phyloP scores from a whole-genome alignment of 768 basidiomycete genomes.

The Sarcodon aspratus region DNA sequence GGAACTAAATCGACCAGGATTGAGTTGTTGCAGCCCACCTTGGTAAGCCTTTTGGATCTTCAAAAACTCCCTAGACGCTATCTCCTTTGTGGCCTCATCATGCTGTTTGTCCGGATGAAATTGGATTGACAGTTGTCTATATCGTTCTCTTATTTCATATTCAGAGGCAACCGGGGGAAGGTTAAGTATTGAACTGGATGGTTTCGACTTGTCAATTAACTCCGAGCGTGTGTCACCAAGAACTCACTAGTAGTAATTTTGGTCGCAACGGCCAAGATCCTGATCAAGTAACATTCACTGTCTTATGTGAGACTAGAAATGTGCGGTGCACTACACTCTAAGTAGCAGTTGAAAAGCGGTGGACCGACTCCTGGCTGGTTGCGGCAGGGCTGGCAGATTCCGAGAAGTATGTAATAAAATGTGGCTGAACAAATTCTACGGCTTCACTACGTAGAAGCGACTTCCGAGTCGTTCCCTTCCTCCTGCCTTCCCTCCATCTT shows the following conservation, averaged over 20 bases:
- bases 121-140: slow-evolving; percentile 58
- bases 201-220: not conserved
- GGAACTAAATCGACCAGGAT: slow-evolving; percentile 10
- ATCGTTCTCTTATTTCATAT: slow-evolving; percentile 64
- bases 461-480: not conserved
- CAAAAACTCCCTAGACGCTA: slow-evolving; percentile 58
- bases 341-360: too few relatives aligned
- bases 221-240: not conserved
- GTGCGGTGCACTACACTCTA: too few relatives aligned
- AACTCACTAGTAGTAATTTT: not conserved
- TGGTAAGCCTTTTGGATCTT: slow-evolving; percentile 80
- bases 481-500: not conserved
- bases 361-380: too few relatives aligned
- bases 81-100: slow-evolving; percentile 38
- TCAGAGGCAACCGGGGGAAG: slow-evolving; percentile 51
- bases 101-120: slow-evolving; percentile 83
- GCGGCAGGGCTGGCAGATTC: too few relatives aligned
- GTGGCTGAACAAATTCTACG: not conserved
- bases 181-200: slow-evolving; percentile 54
- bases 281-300: not conserved
- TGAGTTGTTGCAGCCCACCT: slow-evolving; percentile 27
- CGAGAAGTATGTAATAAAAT: too few relatives aligned
- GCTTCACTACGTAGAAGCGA: not conserved
- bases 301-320: too few relatives aligned
- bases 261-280: not conserved